Evolutionary conservation across 768 basidiomycete species (phyloP), one percentile per base, ranked within the genome.

Genomic region (Steccherinum ochraceum): DNA sequence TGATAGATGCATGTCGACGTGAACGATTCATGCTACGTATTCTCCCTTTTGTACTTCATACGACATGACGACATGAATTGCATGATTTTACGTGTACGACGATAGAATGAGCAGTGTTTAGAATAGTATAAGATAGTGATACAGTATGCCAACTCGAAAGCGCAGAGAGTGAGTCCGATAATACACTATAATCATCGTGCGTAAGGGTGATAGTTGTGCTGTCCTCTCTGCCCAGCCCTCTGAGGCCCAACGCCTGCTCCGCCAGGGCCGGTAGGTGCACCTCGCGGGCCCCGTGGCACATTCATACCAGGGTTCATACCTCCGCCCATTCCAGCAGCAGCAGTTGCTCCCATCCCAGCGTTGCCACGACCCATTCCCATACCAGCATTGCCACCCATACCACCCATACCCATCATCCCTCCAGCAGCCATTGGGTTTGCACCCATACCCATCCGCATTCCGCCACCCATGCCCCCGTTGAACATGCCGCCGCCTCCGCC

Each of bases 171-270:
- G 30, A 35, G 30, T 35, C 30, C 30, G 30, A n/a, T n/a, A 35
- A 35, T 35, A 16, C 16, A 35, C 30, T 35, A 35, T 16, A 16
- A 30, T 61, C 58, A 88, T 57, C 88, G 84, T 25, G 86, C 84
- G 58, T 92, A 92, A 0, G 89, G 89, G 59, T 91, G 89, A 69
- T 86, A 92, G 56, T 81, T 43, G 67, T 90, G 87, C 60, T 86
- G 83, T 26, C 89, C 87, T 27, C 88, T 71, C 59, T 84, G 82
- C 1, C 69, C 75, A 11, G 80, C 77, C 50, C 89, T 75, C 66
- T 88, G 86, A 2, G 87, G 88, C 0, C 88, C 88, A 48, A 84
- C 76, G 58, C 79, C 76, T 2, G 68, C 70, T 0, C 70, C 74
- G 12, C 69, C 68, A n/a, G 74, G 72, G 4, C 80, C 81, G 13